phyloP scores from a whole-genome alignment of 1,284 basidiomycete species.

The Melampsora larici-populina region DNA sequence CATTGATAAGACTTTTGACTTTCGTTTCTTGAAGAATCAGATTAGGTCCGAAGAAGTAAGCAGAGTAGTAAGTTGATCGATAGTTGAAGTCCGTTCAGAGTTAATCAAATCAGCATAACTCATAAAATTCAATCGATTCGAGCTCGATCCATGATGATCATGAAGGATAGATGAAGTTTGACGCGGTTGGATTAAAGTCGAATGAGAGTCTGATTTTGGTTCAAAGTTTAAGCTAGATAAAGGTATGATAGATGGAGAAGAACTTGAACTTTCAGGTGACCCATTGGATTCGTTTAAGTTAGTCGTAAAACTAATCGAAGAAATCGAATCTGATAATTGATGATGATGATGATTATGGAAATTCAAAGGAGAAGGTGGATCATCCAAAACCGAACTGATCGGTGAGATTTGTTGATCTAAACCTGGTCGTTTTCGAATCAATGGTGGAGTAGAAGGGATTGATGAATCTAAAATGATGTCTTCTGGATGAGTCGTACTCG shows the following conservation, averaged over 20 bases:
- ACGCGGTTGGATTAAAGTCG: neutral
- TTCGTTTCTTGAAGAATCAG: too few relatives aligned
- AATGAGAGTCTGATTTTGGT: neutral
- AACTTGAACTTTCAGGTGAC: neutral
- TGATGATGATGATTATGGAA: neutral
- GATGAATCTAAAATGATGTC: slow-evolving; percentile 7
- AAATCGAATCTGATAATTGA: neutral
- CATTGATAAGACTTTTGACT: too few relatives aligned
- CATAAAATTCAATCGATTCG: slow-evolving; percentile 30
- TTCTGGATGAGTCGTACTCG: neutral
- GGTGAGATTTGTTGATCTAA: neutral
- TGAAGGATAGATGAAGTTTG: neutral
- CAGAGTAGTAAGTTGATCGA: neutral
- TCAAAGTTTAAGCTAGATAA: too few relatives aligned
- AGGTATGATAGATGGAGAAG: neutral
- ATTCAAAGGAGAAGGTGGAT: neutral
- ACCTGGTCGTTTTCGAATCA: neutral
- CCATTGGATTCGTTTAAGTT: neutral
- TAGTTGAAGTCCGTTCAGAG: slow-evolving; percentile 6
- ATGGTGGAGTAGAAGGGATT: slow-evolving; percentile 10
- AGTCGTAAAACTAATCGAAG: neutral
- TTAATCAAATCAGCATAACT: slow-evolving; percentile 31
- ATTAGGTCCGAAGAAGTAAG: neutral
- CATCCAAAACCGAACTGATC: neutral
- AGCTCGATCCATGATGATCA: neutral